phyloP scores from a whole-genome alignment of 2,329 filamentous ascomycete species.

The Sporothrix globosa region DNA sequence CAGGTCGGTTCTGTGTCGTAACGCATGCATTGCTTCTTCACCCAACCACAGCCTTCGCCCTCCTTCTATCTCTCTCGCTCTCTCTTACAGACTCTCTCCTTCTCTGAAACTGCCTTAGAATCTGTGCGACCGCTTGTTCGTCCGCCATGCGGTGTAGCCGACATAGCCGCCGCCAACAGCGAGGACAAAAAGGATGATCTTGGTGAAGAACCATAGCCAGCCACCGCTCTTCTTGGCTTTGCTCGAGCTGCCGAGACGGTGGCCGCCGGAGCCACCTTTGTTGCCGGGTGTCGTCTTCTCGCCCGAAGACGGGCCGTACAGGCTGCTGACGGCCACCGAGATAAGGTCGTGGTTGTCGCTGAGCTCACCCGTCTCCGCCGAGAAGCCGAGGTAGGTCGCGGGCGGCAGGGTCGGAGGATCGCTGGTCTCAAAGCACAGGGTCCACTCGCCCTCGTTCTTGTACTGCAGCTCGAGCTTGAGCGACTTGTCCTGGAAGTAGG shows the following conservation, averaged over 20 bases:
- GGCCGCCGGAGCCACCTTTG: constrained; percentile 40
- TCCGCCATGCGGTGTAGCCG: constrained; percentile 81
- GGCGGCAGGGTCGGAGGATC: constrained; percentile 76
- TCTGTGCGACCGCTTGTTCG: constrained; percentile 63
- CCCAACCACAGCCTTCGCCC: neutral
- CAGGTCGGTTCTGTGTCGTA: neutral
- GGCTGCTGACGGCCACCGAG: constrained; percentile 79
- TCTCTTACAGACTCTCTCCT: neutral
- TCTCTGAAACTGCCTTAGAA: constrained; percentile 47
- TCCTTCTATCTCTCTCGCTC: neutral
- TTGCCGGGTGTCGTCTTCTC: constrained; percentile 47
- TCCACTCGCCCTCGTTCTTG: constrained; percentile 87
- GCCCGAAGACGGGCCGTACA: constrained; percentile 67
- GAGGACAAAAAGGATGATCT: constrained; percentile 75
- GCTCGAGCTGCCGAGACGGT: constrained; percentile 43
- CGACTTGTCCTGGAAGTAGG: constrained; percentile 95
- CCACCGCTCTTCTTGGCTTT: constrained; percentile 53
- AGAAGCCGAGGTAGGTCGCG: constrained; percentile 75
- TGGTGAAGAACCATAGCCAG: constrained; percentile 71
- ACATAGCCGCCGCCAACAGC: constrained; percentile 76
- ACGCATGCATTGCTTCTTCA: neutral
- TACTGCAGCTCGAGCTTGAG: constrained; percentile 92
- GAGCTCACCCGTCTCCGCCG: constrained; percentile 91
- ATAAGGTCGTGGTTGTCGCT: constrained; percentile 98
- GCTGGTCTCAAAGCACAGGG: constrained; percentile 78